Conservation (phyloP, 352 stramenopile genomes). For the Thraustotheca clavata region DNA sequence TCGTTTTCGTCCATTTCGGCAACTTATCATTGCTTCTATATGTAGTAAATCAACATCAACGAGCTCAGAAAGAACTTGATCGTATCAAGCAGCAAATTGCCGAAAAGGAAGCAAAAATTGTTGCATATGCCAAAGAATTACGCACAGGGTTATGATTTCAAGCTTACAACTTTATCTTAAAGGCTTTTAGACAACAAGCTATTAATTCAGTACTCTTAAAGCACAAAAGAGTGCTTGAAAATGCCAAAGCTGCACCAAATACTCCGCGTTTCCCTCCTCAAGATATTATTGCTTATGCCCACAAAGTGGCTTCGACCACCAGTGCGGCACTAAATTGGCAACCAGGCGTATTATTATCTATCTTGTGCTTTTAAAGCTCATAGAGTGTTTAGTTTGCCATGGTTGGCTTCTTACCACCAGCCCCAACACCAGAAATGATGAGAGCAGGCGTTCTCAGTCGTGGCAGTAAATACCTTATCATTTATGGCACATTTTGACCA, state of each 20-base stretch:
- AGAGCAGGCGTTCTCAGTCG: constrained; percentile 70
- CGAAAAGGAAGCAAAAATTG: constrained; percentile 56
- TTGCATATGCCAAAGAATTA: constrained; percentile 58
- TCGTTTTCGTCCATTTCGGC: constrained; percentile 19
- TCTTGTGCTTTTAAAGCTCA: neutral
- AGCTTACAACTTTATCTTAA: neutral
- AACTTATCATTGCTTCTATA: neutral
- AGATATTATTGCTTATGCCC: constrained; percentile 70
- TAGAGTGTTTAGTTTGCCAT: constrained; percentile 54
- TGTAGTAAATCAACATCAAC: constrained; percentile 55
- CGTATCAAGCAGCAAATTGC: constrained; percentile 47
- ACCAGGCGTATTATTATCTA: constrained; percentile 44
- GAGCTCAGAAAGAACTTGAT: constrained; percentile 61
- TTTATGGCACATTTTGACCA: neutral
- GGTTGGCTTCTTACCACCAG: constrained; percentile 81
- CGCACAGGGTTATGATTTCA: constrained; percentile 19
- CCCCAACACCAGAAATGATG: constrained; percentile 80
- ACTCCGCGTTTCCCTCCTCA: neutral
- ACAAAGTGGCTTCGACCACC: constrained; percentile 70
- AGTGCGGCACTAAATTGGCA: constrained; percentile 65
- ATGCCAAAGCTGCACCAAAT: constrained; percentile 28
- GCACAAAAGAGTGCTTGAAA: constrained; percentile 44
- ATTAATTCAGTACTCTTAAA: constrained; percentile 62
- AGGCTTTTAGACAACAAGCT: constrained; percentile 24
- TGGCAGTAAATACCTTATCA: constrained; percentile 23